Evolutionary conservation across 1,139 yeast genomes (phyloP).

Genomic region (Kurtzmaniella quercitrusa): DNA sequence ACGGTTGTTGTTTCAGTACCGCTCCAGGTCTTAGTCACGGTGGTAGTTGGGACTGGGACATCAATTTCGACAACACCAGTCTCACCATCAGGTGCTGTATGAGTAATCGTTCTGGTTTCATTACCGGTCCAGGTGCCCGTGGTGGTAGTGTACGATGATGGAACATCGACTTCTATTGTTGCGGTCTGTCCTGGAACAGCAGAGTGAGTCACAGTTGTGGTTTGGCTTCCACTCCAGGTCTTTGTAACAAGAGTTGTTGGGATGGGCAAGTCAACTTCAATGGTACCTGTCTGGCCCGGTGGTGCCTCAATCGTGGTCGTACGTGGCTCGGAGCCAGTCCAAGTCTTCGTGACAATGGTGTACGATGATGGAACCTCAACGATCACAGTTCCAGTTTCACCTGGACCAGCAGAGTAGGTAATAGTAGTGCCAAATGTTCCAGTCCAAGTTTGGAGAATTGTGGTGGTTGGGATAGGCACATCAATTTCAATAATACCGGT

Average conservation of each 20-base stretch:
- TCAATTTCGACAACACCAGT: conserved; percentile 15
- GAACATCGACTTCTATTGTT: conserved; percentile 10
- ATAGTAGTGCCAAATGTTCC: conserved; percentile 1
- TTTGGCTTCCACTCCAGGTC: conserved; percentile 3
- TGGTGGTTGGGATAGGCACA: conserved; percentile 9
- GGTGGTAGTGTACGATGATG: conserved; percentile 9
- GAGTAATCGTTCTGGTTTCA: conserved; percentile 6
- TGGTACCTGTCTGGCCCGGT: conserved; percentile 13
- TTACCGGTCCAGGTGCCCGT: conserved; percentile 10
- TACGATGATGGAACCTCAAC: conserved; percentile 12
- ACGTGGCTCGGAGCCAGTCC: conserved; percentile 8
- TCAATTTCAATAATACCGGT: conserved; percentile 9
- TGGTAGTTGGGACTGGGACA: conserved; percentile 12
- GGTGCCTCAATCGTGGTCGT: conserved; percentile 5
- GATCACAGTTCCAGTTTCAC: conserved; percentile 5
- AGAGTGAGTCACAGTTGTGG: conserved; percentile 2
- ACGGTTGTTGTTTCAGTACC: conserved; percentile 8
- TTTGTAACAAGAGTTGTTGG: neutral
- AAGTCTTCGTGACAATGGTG: conserved; percentile 9
- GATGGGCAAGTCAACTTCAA: conserved; percentile 12
- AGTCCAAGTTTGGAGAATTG: conserved; percentile 3
- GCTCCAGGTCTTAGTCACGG: conserved; percentile 13
- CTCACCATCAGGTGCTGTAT: conserved; percentile 6
- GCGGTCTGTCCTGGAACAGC: conserved; percentile 10
- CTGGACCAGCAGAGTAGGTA: conserved; percentile 3